These are phyloP conservation scores for Dictyostelium purpureum DNA, from an alignment of 78 protist species.

Conservation along the genomic window DNA sequence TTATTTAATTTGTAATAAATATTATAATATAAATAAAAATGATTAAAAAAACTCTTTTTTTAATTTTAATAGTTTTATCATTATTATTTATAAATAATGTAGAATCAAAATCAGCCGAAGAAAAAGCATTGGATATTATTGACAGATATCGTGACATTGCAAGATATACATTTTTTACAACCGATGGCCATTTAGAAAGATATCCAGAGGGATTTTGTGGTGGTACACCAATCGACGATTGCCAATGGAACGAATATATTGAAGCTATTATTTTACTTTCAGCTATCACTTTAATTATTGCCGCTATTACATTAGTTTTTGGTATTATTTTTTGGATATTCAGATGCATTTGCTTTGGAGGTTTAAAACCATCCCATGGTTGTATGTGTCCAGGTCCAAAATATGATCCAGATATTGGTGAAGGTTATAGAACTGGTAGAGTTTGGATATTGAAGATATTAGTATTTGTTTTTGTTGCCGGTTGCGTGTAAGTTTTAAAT, in stretches of 20 bases:
- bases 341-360: slow-evolving; percentile 25
- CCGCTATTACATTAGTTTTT: slow-evolving; percentile 5
- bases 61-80: too few species aligned
- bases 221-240: slow-evolving; percentile 35
- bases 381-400: slow-evolving; percentile 57
- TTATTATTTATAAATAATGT: too few species aligned
- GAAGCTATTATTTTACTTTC: slow-evolving; percentile 48
- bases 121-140: slow-evolving; percentile 14
- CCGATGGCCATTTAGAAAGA: not conserved
- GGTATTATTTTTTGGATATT: slow-evolving; percentile 45
- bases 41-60: too few species aligned
- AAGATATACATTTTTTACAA: slow-evolving; percentile 61
- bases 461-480: slow-evolving; percentile 1
- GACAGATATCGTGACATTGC: slow-evolving; percentile 15
- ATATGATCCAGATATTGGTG: slow-evolving; percentile 60
- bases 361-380: slow-evolving; percentile 51
- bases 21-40: too few species aligned
- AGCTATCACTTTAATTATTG: slow-evolving; percentile 43
- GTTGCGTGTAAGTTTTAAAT: not conserved
- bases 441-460: slow-evolving; percentile 10
- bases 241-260: slow-evolving; percentile 53
- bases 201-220: slow-evolving; percentile 72
- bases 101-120: too few species aligned
- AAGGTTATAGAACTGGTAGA: not conserved
- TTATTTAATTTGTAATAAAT: too few species aligned